Evolutionary conservation across 2,329 filamentous ascomycete genomes (phyloP).

Genomic region (Colletotrichum navitas): DNA sequence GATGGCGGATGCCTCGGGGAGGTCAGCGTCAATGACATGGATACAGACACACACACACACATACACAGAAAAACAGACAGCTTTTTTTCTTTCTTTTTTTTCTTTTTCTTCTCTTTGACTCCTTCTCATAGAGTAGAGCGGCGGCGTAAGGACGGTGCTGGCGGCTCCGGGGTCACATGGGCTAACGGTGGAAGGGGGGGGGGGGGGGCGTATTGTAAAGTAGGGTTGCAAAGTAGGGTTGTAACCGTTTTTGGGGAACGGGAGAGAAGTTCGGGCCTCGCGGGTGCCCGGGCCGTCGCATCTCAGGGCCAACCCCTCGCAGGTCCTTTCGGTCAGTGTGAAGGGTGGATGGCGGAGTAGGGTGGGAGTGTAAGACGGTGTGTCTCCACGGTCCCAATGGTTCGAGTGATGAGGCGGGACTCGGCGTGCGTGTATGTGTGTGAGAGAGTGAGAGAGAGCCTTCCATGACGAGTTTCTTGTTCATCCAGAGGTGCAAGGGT

Average conservation of each 20-base stretch:
- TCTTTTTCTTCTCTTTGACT: neutral
- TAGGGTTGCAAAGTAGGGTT: neutral
- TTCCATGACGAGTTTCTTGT: neutral
- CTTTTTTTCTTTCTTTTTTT: neutral
- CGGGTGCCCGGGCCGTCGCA: conserved; percentile 40
- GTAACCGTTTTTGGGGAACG: neutral
- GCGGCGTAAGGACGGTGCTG: conserved; percentile 15
- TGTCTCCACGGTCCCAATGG: neutral
- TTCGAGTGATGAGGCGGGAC: neutral
- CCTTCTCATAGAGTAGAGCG: too few species aligned
- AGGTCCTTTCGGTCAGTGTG: neutral
- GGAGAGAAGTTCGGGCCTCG: neutral
- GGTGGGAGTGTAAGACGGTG: neutral
- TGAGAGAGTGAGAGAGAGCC: too few species aligned
- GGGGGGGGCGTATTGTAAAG: neutral
- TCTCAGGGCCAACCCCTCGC: conserved; percentile 7
- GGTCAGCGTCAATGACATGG: too few species aligned
- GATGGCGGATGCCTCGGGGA: too few species aligned
- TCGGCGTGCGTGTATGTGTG: neutral
- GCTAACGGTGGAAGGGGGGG: neutral
- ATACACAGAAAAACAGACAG: neutral
- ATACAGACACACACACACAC: neutral
- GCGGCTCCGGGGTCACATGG: conserved; percentile 25
- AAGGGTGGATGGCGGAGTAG: neutral
- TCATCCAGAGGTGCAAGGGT: neutral